Base-by-base conservation (phyloP, 2,329 filamentous ascomycete species). In the Hirsutella rhossiliensis region DNA sequence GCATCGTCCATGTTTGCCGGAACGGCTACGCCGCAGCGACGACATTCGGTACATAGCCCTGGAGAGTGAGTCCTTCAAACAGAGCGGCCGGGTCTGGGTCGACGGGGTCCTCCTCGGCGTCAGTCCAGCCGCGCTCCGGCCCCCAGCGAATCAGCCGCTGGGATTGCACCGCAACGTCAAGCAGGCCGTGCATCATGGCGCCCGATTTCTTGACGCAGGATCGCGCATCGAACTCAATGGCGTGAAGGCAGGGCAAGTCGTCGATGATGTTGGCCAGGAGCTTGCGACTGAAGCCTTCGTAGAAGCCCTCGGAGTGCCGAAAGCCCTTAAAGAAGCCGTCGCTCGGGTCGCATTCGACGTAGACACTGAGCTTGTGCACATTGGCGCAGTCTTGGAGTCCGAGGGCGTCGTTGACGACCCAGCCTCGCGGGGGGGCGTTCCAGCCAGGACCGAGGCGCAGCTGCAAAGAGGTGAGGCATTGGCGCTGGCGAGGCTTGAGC, bases 371-470 rank as follows among this genome's bases (percentile, higher is more conserved):
- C 13, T 66, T 68, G 28, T 72, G 69, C 18, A 84, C 72, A 40
- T 70, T 76, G 45, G 62, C 61, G 57, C 79, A 83, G 42, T 85
- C 78, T 1, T 58, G 51, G 7, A 89, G 67, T 0, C 83, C 82
- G 1, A 88, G 67, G 2, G 71, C 70, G 5, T 72, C 64, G 50
- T 80, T 80, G 12, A 86, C 78, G 1, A 78, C 75, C 80, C 85
- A 88, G 41, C 80, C 76, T 30, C 68, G 69, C 1, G 84, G 84
- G 13, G 84, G 84, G 45, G 74, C 74, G 48, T 68, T 78, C 77
- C 82, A 89, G 18, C 83, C 83, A 0, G 83, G 83, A 0, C 84
- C 84, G 0, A 89, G 67, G 3, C 84, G 75, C 43, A 89, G 62
- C 60, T 89, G 80, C 3, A 89, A 63, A 0, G 74, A 74, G 1